These are phyloP conservation scores for Hortiboletus campestris DNA, from an alignment of 768 basidiomycete species.

Conservation along the genomic window DNA sequence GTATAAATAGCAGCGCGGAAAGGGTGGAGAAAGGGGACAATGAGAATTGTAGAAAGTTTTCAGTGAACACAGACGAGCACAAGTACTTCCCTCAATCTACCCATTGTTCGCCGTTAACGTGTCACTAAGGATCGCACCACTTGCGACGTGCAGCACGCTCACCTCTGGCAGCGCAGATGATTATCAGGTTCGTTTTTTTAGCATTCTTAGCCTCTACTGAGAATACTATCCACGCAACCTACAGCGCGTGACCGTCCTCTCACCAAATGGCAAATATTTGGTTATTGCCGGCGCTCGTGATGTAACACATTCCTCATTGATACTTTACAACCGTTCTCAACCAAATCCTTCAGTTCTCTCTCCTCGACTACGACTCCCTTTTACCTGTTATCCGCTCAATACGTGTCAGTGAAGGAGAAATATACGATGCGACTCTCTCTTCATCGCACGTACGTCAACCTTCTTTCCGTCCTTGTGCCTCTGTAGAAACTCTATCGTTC, in stretches of 20 bases:
- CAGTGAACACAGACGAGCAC: conserved; percentile 43
- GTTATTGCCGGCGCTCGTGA: conserved; percentile 73
- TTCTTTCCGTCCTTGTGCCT: neutral
- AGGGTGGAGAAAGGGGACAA: conserved; percentile 66
- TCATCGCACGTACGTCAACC: conserved; percentile 49
- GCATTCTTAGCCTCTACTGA: neutral
- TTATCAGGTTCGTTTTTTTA: conserved; percentile 74
- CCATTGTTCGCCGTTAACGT: conserved; percentile 10
- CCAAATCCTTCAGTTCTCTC: conserved; percentile 45
- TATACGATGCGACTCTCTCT: conserved; percentile 85
- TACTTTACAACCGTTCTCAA: conserved; percentile 12
- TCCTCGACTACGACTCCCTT: conserved; percentile 66
- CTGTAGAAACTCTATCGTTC: neutral
- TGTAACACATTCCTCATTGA: conserved; percentile 41
- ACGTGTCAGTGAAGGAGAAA: conserved; percentile 63
- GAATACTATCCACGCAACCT: conserved; percentile 5
- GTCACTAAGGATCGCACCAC: conserved; percentile 20
- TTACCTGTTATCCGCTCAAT: conserved; percentile 47
- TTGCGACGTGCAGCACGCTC: conserved; percentile 60
- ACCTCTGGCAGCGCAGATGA: conserved; percentile 61
- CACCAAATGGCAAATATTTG: conserved; percentile 61
- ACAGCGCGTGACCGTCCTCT: conserved; percentile 84
- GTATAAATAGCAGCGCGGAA: conserved; percentile 77
- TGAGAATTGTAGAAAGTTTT: conserved; percentile 80
- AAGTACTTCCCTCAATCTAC: conserved; percentile 43